Conservation (phyloP, 1,284 basidiomycete genomes). For the Phlebopus sp. region DNA sequence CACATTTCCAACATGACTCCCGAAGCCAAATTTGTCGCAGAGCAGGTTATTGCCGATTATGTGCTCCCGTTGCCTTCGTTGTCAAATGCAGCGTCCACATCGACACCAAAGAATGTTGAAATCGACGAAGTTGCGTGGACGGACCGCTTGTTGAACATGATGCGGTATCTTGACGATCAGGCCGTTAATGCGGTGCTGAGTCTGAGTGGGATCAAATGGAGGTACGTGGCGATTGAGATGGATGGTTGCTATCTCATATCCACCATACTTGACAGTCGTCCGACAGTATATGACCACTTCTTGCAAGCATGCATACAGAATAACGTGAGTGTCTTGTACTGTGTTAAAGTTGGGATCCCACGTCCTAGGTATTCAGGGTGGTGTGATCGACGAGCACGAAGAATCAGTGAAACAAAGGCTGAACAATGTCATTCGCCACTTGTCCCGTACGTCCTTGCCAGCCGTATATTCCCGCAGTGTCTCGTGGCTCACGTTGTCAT, state of each 20-base stretch:
- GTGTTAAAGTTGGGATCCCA: slow-evolving; percentile 5
- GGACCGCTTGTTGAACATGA: slow-evolving; percentile 75
- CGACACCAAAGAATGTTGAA: slow-evolving; percentile 54
- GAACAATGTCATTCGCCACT: slow-evolving; percentile 49
- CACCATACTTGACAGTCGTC: slow-evolving; percentile 44
- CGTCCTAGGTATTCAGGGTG: slow-evolving; percentile 56
- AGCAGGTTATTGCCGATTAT: slow-evolving; percentile 67
- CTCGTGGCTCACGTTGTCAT: slow-evolving; percentile 3
- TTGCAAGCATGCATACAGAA: slow-evolving; percentile 70
- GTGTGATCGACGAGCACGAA: slow-evolving; percentile 79
- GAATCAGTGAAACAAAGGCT: slow-evolving; percentile 58
- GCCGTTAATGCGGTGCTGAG: slow-evolving; percentile 56
- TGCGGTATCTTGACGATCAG: slow-evolving; percentile 69
- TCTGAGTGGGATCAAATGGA: slow-evolving; percentile 59
- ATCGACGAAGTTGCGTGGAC: slow-evolving; percentile 83
- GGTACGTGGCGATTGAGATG: slow-evolving; percentile 39
- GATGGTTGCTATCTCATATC: background rate
- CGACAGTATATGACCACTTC: slow-evolving; percentile 62
- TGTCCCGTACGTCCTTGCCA: slow-evolving; percentile 49
- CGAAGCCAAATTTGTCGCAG: slow-evolving; percentile 62
- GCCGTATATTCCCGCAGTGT: slow-evolving; percentile 6
- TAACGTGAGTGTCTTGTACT: slow-evolving; percentile 58
- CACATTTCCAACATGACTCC: slow-evolving; percentile 46
- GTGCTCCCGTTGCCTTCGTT: slow-evolving; percentile 77
- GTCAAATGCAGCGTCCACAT: slow-evolving; percentile 30